Percentiles rank a stretch among this genome's conserved stretches.
Evolutionary conservation across 1,284 basidiomycete genomes (phyloP).

Genomic region (Irpex rosettiformis): DNA sequence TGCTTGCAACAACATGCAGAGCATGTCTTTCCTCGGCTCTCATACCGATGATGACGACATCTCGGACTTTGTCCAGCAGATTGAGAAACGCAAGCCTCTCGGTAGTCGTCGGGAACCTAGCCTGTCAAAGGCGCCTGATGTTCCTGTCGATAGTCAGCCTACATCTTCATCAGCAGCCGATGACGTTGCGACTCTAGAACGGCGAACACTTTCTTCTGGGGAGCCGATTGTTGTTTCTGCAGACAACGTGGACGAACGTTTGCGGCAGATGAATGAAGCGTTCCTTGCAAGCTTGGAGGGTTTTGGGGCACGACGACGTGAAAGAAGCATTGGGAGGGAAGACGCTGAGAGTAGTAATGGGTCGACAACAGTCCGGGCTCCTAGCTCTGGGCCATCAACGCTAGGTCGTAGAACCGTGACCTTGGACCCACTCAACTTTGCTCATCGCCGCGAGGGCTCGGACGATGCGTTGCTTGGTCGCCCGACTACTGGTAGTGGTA

Average conservation of each 20-base stretch:
- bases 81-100: slow-evolving; percentile 64
- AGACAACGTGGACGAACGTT: slow-evolving; percentile 57
- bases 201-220: slow-evolving; percentile 19
- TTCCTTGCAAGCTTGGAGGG: slow-evolving; percentile 53
- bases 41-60: slow-evolving; percentile 72
- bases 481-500: slow-evolving; percentile 6
- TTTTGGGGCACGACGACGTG: slow-evolving; percentile 23
- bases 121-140: slow-evolving; percentile 12
- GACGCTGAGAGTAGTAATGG: slow-evolving; percentile 10
- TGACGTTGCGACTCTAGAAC: slow-evolving; percentile 7
- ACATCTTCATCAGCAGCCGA: slow-evolving; percentile 3
- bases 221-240: slow-evolving; percentile 52
- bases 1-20: slow-evolving; percentile 25
- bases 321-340: slow-evolving; percentile 11
- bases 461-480: slow-evolving; percentile 10
- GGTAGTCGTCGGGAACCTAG: slow-evolving; percentile 31
- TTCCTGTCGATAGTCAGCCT: neutral
- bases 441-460: slow-evolving; percentile 4
- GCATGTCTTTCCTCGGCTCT: slow-evolving; percentile 42
- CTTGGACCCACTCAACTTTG: slow-evolving; percentile 12
- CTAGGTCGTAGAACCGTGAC: slow-evolving; percentile 16
- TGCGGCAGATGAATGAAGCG: slow-evolving; percentile 60
- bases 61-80: slow-evolving; percentile 70
- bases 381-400: slow-evolving; percentile 17
- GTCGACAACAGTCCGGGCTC: slow-evolving; percentile 17